Evolutionary conservation across 345 rosid species (phyloP), one percentile per base, ranked within the genome.

Genomic region (Linum lewisii): DNA sequence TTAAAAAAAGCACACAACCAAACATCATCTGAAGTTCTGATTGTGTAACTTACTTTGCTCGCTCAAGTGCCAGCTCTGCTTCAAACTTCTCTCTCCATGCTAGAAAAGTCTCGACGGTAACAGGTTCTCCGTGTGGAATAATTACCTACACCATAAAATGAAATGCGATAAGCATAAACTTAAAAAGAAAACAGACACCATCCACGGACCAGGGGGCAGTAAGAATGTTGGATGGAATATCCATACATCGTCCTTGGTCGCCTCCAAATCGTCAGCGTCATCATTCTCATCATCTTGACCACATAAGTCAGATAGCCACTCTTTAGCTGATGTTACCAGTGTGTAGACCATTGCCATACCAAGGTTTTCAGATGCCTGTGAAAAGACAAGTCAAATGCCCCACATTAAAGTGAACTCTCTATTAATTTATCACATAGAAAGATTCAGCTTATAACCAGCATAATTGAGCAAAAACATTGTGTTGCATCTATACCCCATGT

Each of bases 281-380:
- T 77, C 89, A 62, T 56, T 63, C 59, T 32, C 74, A 63, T 76
- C 72, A 23, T 78, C 84, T 77, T 79, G 81, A 63, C 92, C 72
- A 74, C 81, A 93, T 68, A 66, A 68, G 75, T 93, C 99, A 63
- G 87, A 76, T 52, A 93, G 66, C 96, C 99, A 93, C 57, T 90
- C 99, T 71, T 89, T 80, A 63, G 97, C 95, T 61, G 92, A 89
- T 66, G 90, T 64, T 59, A 87, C 85, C 69, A 90, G 70, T 53
- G 99, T 87, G 80, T 93, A 93, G 42, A 89, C 63, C 97, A 94
- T 93, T 36, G 97, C 88, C 99, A 89, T 93, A 57, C 99, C 97
- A 69, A 93, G 95, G 68, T 87, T 93, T 74, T 93, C 96, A 58
- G 82, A 67, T 55, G 95, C 97, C 97, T 93, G 79, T 21, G 44